These are phyloP conservation scores for Fraxinus albicans DNA, from an alignment of 305 asterid genomes.

Conservation along the genomic window DNA sequence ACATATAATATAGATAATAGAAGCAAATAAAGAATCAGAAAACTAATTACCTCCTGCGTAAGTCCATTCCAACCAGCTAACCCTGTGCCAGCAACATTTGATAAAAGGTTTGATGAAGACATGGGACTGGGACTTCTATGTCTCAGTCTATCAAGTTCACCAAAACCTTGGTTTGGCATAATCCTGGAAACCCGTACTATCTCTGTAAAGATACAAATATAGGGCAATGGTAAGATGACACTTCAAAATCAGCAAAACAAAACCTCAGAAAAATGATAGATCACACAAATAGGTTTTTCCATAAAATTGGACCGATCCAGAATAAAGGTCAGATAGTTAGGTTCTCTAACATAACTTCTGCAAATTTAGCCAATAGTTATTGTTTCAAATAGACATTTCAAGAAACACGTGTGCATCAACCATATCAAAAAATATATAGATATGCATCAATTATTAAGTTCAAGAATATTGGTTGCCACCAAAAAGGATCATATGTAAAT, in stretches of 20 bases:
- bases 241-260: background rate
- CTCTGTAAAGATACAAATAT: constrained; percentile 39
- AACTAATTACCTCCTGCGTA: constrained; percentile 63
- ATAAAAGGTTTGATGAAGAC: constrained; percentile 81
- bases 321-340: background rate
- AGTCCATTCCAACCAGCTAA: constrained; percentile 83
- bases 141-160: constrained; percentile 83
- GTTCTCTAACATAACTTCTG: background rate
- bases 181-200: constrained; percentile 76
- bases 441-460: background rate
- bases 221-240: background rate
- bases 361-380: background rate
- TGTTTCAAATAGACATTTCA: background rate
- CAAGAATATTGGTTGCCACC: background rate
- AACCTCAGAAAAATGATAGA: background rate
- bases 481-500: background rate
- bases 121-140: constrained; percentile 98
- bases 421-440: background rate
- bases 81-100: constrained; percentile 68
- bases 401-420: background rate
- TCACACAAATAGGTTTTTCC: background rate
- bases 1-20: background rate
- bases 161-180: constrained; percentile 78
- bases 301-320: background rate
- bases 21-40: background rate